These are phyloP conservation scores for Saccharum spontaneum DNA, from an alignment of 176 grass and related monocot genomes.

Conservation along the genomic window DNA sequence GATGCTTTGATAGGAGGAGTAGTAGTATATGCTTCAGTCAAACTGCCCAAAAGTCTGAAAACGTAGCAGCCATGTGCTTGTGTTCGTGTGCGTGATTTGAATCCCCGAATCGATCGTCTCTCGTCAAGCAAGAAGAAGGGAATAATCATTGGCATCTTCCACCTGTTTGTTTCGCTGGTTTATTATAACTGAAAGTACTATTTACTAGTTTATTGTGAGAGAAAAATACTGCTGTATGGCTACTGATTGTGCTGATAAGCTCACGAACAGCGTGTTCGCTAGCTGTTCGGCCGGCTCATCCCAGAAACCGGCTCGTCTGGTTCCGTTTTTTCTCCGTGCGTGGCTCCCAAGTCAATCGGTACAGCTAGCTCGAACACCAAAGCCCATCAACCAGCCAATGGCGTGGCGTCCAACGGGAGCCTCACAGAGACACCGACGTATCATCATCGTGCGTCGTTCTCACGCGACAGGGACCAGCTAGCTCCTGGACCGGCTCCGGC, in stretches of 20 bases:
- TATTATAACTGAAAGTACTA: too few species aligned
- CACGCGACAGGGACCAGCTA: too few species aligned
- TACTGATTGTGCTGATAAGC: too few species aligned
- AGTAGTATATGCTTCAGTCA: background rate
- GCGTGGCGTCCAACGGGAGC: too few species aligned
- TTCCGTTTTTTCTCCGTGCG: background rate
- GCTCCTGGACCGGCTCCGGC: too few species aligned
- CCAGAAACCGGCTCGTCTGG: background rate
- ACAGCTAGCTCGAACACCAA: background rate
- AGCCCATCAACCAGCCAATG: too few species aligned
- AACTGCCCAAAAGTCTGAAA: background rate
- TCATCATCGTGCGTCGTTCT: background rate
- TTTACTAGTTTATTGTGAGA: too few species aligned
- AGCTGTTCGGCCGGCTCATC: background rate
- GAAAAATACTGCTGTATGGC: too few species aligned
- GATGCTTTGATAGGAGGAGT: too few species aligned
- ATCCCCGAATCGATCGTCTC: background rate
- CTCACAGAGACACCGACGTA: too few species aligned
- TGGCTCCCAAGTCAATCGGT: background rate
- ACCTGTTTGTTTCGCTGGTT: too few species aligned
- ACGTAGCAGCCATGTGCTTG: background rate
- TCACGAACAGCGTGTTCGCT: too few species aligned
- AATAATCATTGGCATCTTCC: conserved; percentile 9
- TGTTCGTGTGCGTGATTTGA: background rate
- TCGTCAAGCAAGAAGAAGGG: background rate